phyloP scores from a whole-genome alignment of 257 asterid species.

The Buddleja alternifolia region DNA sequence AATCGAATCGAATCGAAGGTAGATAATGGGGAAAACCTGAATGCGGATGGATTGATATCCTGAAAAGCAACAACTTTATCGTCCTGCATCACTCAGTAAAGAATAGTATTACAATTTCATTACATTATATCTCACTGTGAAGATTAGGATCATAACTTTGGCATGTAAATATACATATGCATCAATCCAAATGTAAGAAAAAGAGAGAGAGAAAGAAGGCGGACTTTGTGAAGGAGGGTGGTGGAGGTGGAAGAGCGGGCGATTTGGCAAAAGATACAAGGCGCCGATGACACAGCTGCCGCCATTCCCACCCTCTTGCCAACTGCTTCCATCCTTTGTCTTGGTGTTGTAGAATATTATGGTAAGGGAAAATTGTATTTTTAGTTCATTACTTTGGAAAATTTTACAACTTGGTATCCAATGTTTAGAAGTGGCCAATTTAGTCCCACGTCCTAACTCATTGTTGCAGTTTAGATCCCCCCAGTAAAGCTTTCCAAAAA shows the following conservation, averaged over 20 bases:
- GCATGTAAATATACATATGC: background rate
- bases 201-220: background rate
- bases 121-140: too few relatives aligned
- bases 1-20: too few relatives aligned
- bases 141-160: background rate
- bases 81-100: conserved; percentile 51
- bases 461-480: too few relatives aligned
- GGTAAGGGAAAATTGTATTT: too few relatives aligned
- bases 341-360: too few relatives aligned
- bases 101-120: background rate
- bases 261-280: conserved; percentile 81
- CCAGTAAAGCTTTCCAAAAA: too few relatives aligned
- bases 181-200: background rate
- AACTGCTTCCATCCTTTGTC: conserved; percentile 22
- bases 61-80: conserved; percentile 72
- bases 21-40: conserved; percentile 46
- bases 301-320: conserved; percentile 40
- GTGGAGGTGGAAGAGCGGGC: conserved; percentile 62
- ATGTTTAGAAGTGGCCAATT: too few relatives aligned
- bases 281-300: conserved; percentile 37
- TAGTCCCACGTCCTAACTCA: too few relatives aligned
- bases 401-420: too few relatives aligned
- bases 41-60: conserved; percentile 80
- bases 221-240: conserved; percentile 66
- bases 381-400: too few relatives aligned